Percentiles rank a stretch among this genome's conserved stretches.
phyloP scores from a whole-genome alignment of 352 stramenopile genomes.

The Phytophthora macrochlamydospora region DNA sequence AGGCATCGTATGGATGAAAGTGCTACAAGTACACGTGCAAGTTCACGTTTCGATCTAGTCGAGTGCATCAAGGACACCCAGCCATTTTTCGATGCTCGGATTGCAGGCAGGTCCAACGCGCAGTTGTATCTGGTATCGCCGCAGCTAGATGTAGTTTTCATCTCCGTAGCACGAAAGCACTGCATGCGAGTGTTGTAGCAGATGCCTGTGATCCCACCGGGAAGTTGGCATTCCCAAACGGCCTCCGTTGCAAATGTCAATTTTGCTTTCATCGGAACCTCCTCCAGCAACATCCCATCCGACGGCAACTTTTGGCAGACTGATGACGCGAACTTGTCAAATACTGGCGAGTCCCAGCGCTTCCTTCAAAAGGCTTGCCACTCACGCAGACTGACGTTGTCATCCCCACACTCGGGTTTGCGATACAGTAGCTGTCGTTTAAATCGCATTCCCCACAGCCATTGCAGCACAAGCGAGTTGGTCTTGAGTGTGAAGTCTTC shows the following conservation, averaged over 20 bases:
- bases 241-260: slow-evolving; percentile 31
- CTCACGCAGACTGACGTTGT: slow-evolving; percentile 15
- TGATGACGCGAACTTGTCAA: slow-evolving; percentile 9
- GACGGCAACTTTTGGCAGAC: slow-evolving; percentile 20
- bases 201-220: slow-evolving; percentile 9
- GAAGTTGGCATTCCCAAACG: slow-evolving; percentile 18
- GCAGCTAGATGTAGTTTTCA: slow-evolving; percentile 22
- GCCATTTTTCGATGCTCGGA: slow-evolving; percentile 17
- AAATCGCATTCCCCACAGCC: slow-evolving; percentile 22
- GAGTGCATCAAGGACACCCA: slow-evolving; percentile 4
- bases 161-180: slow-evolving; percentile 26
- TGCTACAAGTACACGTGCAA: no score
- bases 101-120: slow-evolving; percentile 16
- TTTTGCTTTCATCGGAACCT: slow-evolving; percentile 10
- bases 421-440: slow-evolving; percentile 18
- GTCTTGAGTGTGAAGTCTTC: slow-evolving; percentile 9
- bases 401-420: slow-evolving; percentile 8
- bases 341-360: slow-evolving; percentile 13
- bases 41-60: no score
- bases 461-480: slow-evolving; percentile 25
- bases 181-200: slow-evolving; percentile 33
- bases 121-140: slow-evolving; percentile 19
- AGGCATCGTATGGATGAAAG: no score
- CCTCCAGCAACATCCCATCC: slow-evolving; percentile 4
- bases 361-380: slow-evolving; percentile 16